Base-by-base conservation (phyloP, 2,329 filamentous ascomycete genomes). In the Hypomyces rosellus region DNA sequence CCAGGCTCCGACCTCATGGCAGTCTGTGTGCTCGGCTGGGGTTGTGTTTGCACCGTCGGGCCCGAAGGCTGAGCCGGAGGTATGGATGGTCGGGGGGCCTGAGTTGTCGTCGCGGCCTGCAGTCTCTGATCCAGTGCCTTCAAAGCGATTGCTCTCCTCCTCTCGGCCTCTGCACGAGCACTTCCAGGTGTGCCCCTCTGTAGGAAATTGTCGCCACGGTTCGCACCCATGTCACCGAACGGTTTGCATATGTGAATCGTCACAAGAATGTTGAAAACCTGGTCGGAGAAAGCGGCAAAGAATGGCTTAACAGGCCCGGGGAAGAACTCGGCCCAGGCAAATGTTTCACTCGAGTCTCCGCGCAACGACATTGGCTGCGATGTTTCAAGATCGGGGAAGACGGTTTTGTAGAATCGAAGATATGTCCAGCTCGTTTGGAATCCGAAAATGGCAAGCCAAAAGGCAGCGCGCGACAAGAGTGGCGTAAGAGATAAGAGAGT, bases 241-340 rank as follows among this genome's bases (percentile, higher is more conserved):
- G 93, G 92, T 0, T 82, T 87, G 71, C 91, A 92, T 44, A 97
- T 69, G 58, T 80, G 83, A 63, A 95, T 65, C 5, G 86, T 76
- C 1, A 96, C 85, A 1, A 96, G 74, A 4, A 86, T 67, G 51
- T 78, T 76, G 70, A 92, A 96, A 22, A 96, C 49, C 54, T 82
- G 76, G 59, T 89, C 84, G 11, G 87, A 80, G n/a, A 95, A 65
- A 9, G 82, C 77, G 14, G 85, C 81, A 39, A 97, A 78, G 13
- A 88, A 74, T 0, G 89, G 87, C 65, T 96, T 92, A 39, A 88
- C 73, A 3, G 85, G 82, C 45, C 86, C 87, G 0, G 93, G 93
- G 72, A 97, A 97, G 75, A 99, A 96, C 61, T 93, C 89, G 57
- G 90, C 86, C 66, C 99, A 95, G 7, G 91, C 87, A 65, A 99